Base-by-base conservation (phyloP, 257 asterid genomes). In the Nicotiana otophora region DNA sequence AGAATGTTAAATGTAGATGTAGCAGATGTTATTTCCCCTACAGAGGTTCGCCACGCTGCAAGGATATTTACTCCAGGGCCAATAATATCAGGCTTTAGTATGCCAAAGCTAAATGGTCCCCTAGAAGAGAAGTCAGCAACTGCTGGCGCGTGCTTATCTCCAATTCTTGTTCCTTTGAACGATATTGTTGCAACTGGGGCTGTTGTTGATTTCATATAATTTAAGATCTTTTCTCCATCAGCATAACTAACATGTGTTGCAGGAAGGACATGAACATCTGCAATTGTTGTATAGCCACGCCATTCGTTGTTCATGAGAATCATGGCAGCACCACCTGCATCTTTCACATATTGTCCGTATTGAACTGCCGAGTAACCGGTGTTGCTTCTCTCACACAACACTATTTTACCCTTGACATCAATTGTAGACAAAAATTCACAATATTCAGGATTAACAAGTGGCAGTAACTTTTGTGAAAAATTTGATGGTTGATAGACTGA, bases 141-240 rank as follows among this genome's bases (percentile, higher is more conserved):
- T 5, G 33, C 75, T 23, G 84, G 80, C 19, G 77, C 78, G 8
- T 48, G 74, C 5, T 81, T 61, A 17, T 53, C 60, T 16, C 83
- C 80, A 1, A 77, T 7, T 20, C 17, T 19, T 0, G 83, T 83
- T 36, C 86, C 86, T 14, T 54, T 83, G 30, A 83, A 83, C 19
- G 74, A 31, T 54, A 83, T 39, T 8, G 83, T 65, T 5, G 83
- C 86, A 9, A 51, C 62, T 1, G 83, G 83, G 9, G 12, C 16
- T 33, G 81, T 55, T n/a, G 83, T 83, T 66, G 83, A 77, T 5
- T 78, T 78, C 0, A 66, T 48, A 66, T 83, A 83, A 23, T 64
- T 55, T 64, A 63, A 48, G 55, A 78, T 68, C 33, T 54, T 64
- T 53, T 61, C 10, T 5, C 80, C 84, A 10, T 31, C 84, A 9